Base-by-base conservation (phyloP, 495 filamentous ascomycete species). In the Cryomyces antarcticus region DNA sequence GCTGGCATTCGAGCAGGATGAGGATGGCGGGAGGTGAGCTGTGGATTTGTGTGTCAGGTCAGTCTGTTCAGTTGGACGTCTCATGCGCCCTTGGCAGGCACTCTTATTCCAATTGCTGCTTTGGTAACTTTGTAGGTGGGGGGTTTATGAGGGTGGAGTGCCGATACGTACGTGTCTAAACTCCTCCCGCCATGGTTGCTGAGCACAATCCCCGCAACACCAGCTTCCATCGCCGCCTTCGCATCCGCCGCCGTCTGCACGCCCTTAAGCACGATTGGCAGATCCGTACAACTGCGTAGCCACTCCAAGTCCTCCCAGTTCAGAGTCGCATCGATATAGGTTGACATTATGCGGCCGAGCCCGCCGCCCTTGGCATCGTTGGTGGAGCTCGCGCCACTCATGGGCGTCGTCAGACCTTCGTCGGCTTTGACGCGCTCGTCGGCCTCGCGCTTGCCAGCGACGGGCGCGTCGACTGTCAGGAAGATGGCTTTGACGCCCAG, bases 281-380 rank as follows among this genome's bases (percentile, higher is more conserved):
- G n/a, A n/a, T n/a, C 61, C 1, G 56, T 54, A 35, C 31, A 35
- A 0, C 55, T 49, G 12, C 53, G 58, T 28, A 79, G 37, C 72
- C 74, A 77, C 4, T 59, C 46, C 1, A 78, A 39, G 44, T 57
- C 55, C 1, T 53, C 46, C 58, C 58, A 61, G 13, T 12, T 45
- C 13, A 61, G 35, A 3, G 37, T 39, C 42, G 45, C 35, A 44
- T 86, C 80, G 43, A 89, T 75, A 52, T 74, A 86, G 0, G 62
- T 59, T 1, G 74, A 80, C 73, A 82, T 87, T 2, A 78, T 64
- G 27, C 80, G 62, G 7, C 76, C 81, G 41, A 88, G 54, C 0
- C 77, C 75, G 1, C 78, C 78, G 5, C 81, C 80, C 44, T 75
- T 75, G 29, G 63, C 67, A 49, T 88, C 81, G 41, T 78, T 77